A percentile compares a stretch with the other conserved stretches of the same genome.
phyloP scores from a whole-genome alignment of 2,329 filamentous ascomycete genomes.

The Talaromyces sp. region DNA sequence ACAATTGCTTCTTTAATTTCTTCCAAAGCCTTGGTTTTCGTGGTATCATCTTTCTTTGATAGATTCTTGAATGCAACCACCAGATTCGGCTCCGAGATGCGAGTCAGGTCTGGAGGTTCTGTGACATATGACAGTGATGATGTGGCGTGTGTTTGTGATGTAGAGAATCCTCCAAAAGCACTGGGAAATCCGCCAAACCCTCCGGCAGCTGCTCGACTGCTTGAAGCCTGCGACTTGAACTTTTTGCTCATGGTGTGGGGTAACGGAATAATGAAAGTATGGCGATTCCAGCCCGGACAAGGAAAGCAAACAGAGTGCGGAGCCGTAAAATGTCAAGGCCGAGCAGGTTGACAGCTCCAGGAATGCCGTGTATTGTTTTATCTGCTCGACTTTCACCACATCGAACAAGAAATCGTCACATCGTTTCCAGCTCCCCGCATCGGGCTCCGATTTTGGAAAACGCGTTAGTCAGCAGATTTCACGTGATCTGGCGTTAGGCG shows the following conservation, averaged over 20 bases:
- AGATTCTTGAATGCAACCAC: conserved; percentile 91
- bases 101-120: conserved; percentile 74
- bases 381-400: neutral
- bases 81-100: conserved; percentile 71
- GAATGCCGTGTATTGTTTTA: neutral
- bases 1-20: conserved; percentile 66
- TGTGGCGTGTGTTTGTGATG: conserved; percentile 38
- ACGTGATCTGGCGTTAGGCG: conserved; percentile 27
- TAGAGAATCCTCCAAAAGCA: conserved; percentile 38
- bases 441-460: conserved; percentile 11
- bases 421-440: conserved; percentile 3
- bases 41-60: conserved; percentile 86
- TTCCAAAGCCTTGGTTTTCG: conserved; percentile 84
- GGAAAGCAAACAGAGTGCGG: neutral
- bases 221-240: conserved; percentile 59
- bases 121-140: conserved; percentile 78
- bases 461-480: conserved; percentile 13
- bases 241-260: conserved; percentile 52
- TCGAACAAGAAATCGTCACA: neutral
- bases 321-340: neutral
- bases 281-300: neutral
- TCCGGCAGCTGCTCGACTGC: conserved; percentile 51
- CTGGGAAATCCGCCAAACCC: conserved; percentile 38
- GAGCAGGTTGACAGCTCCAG: neutral
- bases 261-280: conserved; percentile 1